phyloP scores from a whole-genome alignment of 768 basidiomycete genomes.

The Tephrocybe rancida region DNA sequence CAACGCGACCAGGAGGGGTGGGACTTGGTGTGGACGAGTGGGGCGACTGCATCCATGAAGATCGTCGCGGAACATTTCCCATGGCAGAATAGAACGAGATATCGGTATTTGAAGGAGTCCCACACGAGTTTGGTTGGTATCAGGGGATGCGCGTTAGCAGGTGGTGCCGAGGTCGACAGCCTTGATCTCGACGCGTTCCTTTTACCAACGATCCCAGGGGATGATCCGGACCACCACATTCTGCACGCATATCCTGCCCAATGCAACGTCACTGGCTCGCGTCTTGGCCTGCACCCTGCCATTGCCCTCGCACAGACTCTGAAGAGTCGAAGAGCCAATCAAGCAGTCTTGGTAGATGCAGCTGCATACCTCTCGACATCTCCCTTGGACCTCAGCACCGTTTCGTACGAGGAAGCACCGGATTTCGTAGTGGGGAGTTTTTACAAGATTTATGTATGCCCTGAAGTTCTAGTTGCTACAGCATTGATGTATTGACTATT shows the following conservation, averaged over 20 bases:
- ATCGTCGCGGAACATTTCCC: slow-evolving; percentile 14
- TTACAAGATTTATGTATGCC: slow-evolving; percentile 17
- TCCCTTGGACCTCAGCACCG: slow-evolving; percentile 9
- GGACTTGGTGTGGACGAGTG: slow-evolving; percentile 20
- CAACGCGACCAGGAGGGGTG: slow-evolving; percentile 13
- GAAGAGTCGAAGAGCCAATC: not conserved
- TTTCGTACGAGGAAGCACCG: slow-evolving; percentile 13
- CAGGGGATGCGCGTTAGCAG: slow-evolving; percentile 16
- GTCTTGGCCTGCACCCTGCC: slow-evolving; percentile 17
- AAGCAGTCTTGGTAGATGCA: slow-evolving; percentile 15
- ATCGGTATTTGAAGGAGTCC: slow-evolving; percentile 14
- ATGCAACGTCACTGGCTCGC: slow-evolving; percentile 19
- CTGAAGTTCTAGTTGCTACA: not conserved
- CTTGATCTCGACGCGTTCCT: slow-evolving; percentile 14
- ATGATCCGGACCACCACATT: not conserved
- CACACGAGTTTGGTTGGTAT: slow-evolving; percentile 19
- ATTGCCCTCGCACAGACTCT: not conserved
- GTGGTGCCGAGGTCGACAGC: slow-evolving; percentile 13
- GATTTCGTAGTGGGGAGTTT: slow-evolving; percentile 18
- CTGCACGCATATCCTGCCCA: slow-evolving; percentile 18
- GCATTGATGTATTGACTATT: not conserved
- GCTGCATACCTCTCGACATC: slow-evolving; percentile 19
- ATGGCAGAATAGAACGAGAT: slow-evolving; percentile 8
- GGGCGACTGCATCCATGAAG: slow-evolving; percentile 13
- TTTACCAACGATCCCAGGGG: not conserved